phyloP scores from a whole-genome alignment of 2,329 filamentous ascomycete genomes.

The Raffaelea albimanens region DNA sequence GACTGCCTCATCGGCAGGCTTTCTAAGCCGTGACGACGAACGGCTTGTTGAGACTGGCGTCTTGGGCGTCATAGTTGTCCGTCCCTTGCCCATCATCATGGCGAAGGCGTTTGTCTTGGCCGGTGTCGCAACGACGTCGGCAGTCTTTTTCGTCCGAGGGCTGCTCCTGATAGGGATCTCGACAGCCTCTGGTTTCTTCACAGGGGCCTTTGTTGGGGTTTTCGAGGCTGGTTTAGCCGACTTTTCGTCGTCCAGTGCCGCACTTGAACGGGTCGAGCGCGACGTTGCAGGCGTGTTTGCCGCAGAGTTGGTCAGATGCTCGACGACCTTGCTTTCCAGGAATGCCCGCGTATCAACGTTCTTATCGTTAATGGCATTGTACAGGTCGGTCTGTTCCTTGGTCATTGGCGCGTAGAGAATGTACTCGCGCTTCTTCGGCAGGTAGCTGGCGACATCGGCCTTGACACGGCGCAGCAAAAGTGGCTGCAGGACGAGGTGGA shows the following conservation, averaged over 20 bases:
- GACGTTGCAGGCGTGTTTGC: conserved; percentile 4
- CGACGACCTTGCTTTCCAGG: conserved; percentile 68
- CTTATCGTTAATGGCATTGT: conserved; percentile 55
- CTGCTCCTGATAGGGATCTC: conserved; percentile 24
- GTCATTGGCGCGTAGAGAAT: conserved; percentile 91
- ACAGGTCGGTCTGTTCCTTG: conserved; percentile 81
- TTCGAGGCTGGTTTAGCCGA: conserved; percentile 7
- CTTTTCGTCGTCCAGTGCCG: conserved; percentile 17
- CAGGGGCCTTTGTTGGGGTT: neutral
- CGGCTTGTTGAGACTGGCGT: conserved; percentile 1
- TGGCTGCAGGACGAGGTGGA: conserved; percentile 91
- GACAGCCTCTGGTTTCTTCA: conserved; percentile 1
- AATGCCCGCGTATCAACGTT: conserved; percentile 59
- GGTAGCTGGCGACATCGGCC: conserved; percentile 77
- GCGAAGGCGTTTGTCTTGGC: conserved; percentile 37
- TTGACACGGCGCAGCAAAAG: conserved; percentile 83
- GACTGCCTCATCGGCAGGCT: conserved; percentile 11
- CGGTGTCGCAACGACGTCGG: conserved; percentile 11
- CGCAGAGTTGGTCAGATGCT: conserved; percentile 46
- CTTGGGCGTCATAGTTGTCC: neutral
- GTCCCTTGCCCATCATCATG: conserved; percentile 40
- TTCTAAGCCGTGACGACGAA: conserved; percentile 14
- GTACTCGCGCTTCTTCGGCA: conserved; percentile 97
- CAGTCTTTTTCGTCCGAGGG: conserved; percentile 20
- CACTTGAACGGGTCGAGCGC: conserved; percentile 28